Evolutionary conservation across 352 stramenopile species (phyloP), one percentile per base, ranked within the genome.

Genomic region (Sclerospora graminicola): DNA sequence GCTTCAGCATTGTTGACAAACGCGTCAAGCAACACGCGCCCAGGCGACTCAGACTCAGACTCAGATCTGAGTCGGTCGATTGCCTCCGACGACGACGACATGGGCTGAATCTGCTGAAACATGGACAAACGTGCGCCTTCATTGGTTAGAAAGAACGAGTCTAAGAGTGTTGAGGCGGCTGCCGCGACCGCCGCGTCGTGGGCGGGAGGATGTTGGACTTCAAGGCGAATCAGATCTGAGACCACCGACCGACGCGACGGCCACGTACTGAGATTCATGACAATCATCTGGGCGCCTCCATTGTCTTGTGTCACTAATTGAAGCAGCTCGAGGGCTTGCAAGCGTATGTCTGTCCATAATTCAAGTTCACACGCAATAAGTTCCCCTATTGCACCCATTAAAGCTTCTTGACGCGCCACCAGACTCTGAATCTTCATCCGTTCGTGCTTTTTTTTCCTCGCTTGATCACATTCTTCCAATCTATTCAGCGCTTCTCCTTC

Each of bases 321-420:
- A 9, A 89, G 45, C 39, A 89, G 32, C 42, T 89, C 69, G 4
- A 87, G 41, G 2, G 71, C 71, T 32, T 87, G 71, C 10, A 87
- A 45, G 33, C 76, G 65, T 23, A 83, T 29, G 48, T 87, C 75
- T 1, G 57, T 69, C 1, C 81, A 40, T 43, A 72, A 55, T 31
- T 71, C 48, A 9, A 53, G 49, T 4, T 15, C 34, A 45, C 54
- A 79, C 43, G 70, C 82, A n/a, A 70, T 66, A 18, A 89, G 57
- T n/a, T 89, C 74, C 2, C 58, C 69, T 14, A 89, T 66, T 5
- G 63, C 70, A 0, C 61, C 59, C 63, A 89, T 81, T 2, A 89
- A 51, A 4, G 62, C 50, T 11, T 58, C 45, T 39, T 85, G 73
- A n/a, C 69, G 55, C 20, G 58, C 73, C 10, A 89, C 65, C 8